Conservation (phyloP, 148 eudicot species). For the Camellia sinensis region DNA sequence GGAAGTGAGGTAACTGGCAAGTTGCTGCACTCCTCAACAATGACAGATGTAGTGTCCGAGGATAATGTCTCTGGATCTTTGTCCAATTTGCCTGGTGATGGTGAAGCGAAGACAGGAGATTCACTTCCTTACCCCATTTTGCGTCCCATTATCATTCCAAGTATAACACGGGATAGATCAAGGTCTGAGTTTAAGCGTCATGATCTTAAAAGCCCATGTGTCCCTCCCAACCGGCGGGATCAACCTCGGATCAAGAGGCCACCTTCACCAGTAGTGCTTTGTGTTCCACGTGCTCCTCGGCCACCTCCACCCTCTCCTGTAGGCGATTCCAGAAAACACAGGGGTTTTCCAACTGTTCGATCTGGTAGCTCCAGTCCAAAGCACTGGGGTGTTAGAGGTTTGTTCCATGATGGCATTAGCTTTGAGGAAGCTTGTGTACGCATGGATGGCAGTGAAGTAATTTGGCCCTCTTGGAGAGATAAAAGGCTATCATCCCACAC, state of each 20-base stretch:
- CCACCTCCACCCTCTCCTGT: conserved; percentile 96
- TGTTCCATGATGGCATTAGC: conserved; percentile 71
- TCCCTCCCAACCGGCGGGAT: conserved; percentile 84
- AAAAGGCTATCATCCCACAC: conserved; percentile 65
- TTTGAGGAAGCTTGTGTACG: conserved; percentile 77
- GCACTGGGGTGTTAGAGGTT: conserved; percentile 91
- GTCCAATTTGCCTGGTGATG: conserved; percentile 53
- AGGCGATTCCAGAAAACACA: conserved; percentile 75
- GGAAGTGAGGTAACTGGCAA: conserved; percentile 69
- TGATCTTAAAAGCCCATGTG: conserved; percentile 89
- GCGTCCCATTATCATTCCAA: conserved; percentile 90
- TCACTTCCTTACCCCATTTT: conserved; percentile 82
- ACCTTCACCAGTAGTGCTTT: conserved; percentile 98
- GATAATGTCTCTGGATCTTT: conserved; percentile 62
- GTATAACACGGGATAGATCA: conserved; percentile 76
- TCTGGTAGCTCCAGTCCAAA: conserved; percentile 99
- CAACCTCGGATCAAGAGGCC: conserved; percentile 93
- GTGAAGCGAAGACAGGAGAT: conserved; percentile 75
- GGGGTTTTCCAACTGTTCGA: conserved; percentile 90
- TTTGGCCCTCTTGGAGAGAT: conserved; percentile 93
- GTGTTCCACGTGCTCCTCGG: conserved; percentile 92
- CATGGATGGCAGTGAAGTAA: conserved; percentile 84
- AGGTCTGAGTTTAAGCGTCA: conserved; percentile 87
- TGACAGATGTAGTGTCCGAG: conserved; percentile 56
- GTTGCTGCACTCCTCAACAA: conserved; percentile 56